Percentiles rank a stretch among this genome's conserved stretches.
These are phyloP conservation scores for Waltergamsia citrina DNA, from an alignment of 2,329 filamentous ascomycete genomes.

Conservation along the genomic window DNA sequence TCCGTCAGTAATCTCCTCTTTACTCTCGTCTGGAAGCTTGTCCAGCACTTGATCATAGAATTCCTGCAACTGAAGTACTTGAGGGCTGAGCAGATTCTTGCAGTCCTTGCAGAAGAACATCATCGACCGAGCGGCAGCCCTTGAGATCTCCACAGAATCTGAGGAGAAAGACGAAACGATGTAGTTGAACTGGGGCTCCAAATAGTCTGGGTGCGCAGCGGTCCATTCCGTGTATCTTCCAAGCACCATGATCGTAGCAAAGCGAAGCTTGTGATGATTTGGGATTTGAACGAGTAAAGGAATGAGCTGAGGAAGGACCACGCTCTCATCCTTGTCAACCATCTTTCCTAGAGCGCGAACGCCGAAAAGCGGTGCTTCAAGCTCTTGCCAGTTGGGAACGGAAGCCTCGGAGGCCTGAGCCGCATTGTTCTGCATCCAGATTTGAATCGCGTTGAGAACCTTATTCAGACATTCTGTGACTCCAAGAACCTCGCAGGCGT, in stretches of 20 bases:
- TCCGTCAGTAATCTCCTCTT: slow-evolving; percentile 94
- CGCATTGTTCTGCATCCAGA: slow-evolving; percentile 80
- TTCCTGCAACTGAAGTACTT: slow-evolving; percentile 76
- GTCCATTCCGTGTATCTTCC: slow-evolving; percentile 98
- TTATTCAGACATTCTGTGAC: slow-evolving; percentile 86
- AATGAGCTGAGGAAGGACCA: slow-evolving; percentile 85
- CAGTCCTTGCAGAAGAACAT: slow-evolving; percentile 98
- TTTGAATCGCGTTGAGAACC: slow-evolving; percentile 74
- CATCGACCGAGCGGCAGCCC: slow-evolving; percentile 86
- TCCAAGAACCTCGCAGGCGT: slow-evolving; percentile 92
- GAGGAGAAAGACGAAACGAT: slow-evolving; percentile 90
- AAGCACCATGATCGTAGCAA: slow-evolving; percentile 95
- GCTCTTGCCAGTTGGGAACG: slow-evolving; percentile 91
- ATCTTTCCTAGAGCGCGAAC: slow-evolving; percentile 95
- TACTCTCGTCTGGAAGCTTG: slow-evolving; percentile 73
- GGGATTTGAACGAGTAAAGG: slow-evolving; percentile 90
- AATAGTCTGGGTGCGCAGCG: slow-evolving; percentile 80
- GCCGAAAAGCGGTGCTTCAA: slow-evolving; percentile 90
- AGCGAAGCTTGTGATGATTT: slow-evolving; percentile 93
- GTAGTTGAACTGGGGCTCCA: slow-evolving; percentile 89
- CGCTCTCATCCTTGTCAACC: slow-evolving; percentile 81
- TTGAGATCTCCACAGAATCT: slow-evolving; percentile 79
- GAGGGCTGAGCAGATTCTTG: slow-evolving; percentile 72
- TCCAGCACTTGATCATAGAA: slow-evolving; percentile 91
- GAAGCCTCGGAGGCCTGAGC: slow-evolving; percentile 61